Evolutionary conservation across 2,329 filamentous ascomycete species (phyloP), one percentile per base, ranked within the genome.

Genomic region (Ceratocystis variospora): DNA sequence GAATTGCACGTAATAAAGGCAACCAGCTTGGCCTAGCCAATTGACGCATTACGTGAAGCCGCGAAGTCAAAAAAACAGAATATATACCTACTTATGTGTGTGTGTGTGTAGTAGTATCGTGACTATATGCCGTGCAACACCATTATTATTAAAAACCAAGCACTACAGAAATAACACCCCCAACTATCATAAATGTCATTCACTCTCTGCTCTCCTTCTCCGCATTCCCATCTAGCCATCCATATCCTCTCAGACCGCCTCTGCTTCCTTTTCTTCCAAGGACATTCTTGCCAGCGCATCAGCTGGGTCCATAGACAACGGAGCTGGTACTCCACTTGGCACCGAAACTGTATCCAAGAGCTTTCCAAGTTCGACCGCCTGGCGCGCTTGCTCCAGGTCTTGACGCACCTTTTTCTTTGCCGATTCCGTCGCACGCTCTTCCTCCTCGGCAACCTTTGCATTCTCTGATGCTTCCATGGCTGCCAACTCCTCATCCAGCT

Each of bases 401-500:
- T 68, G 59, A 62, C 77, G 19, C 17, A 68, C 78, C 71, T 79
- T 72, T 65, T 68, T 68, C 70, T 71, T 76, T 71, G 71, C 69
- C 55, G 77, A 77, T 69, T 78, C 76, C 68, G 73, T 75, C 53
- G 74, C 74, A 31, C 77, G 80, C 46, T 74, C 75, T 68, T 77
- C 76, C 68, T 79, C 77, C 50, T 62, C 50, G 7, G 17, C 33
- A 67, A 83, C 80, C 72, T 82, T 81, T 72, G 78, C 78, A 69
- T 72, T 76, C 70, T 84, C 82, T 70, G 83, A 79, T 44, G 73
- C 78, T 75, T 92, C 86, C 77, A 99, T 78, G 2, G 81, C 86
- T 70, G 88, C 87, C 61, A 97, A 80, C 77, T 96, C 93, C 68
- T 93, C 88, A 70, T 96, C 91, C 66, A 97, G 84, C 74, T 95